Percentiles rank a stretch among this genome's conserved stretches.
These are phyloP conservation scores for Annona squamosa DNA, from an alignment of 164 flowering plant species.

Conservation along the genomic window DNA sequence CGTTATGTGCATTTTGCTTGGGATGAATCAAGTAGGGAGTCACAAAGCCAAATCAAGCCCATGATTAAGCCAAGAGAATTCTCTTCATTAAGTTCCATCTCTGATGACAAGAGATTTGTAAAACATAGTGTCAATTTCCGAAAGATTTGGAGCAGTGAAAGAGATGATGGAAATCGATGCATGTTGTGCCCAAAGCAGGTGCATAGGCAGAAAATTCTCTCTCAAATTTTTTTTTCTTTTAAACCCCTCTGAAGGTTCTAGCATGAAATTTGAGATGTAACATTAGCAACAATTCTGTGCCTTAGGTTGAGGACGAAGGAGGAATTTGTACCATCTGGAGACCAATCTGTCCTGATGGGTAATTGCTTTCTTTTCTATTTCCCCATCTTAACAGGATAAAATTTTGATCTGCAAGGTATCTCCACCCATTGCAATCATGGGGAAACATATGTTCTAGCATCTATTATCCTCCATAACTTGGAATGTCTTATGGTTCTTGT, in stretches of 20 bases:
- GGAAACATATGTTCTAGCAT: neutral
- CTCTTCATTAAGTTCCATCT: conserved; percentile 34
- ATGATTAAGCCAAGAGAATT: conserved; percentile 45
- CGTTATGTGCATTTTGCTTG: conserved; percentile 55
- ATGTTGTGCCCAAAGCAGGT: conserved; percentile 79
- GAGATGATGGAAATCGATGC: conserved; percentile 56
- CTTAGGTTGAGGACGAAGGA: conserved; percentile 45
- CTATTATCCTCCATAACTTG: neutral
- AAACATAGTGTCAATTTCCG: conserved; percentile 61
- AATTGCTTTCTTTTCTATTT: conserved; percentile 18
- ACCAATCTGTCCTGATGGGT: conserved; percentile 93
- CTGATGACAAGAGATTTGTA: conserved; percentile 44
- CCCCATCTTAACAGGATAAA: neutral
- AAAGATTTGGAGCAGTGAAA: conserved; percentile 93
- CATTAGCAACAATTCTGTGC: conserved; percentile 1
- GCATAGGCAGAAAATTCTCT: neutral
- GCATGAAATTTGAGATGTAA: neutral
- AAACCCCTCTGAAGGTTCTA: neutral
- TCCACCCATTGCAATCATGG: no score
- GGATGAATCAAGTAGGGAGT: conserved; percentile 50
- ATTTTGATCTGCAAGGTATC: no score
- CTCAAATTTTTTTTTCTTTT: neutral
- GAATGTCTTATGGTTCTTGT: neutral
- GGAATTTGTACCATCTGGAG: conserved; percentile 86
- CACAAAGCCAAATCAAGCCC: conserved; percentile 29